Conservation (phyloP, 2,329 filamentous ascomycete genomes). For the Aspergillus caelatus region DNA sequence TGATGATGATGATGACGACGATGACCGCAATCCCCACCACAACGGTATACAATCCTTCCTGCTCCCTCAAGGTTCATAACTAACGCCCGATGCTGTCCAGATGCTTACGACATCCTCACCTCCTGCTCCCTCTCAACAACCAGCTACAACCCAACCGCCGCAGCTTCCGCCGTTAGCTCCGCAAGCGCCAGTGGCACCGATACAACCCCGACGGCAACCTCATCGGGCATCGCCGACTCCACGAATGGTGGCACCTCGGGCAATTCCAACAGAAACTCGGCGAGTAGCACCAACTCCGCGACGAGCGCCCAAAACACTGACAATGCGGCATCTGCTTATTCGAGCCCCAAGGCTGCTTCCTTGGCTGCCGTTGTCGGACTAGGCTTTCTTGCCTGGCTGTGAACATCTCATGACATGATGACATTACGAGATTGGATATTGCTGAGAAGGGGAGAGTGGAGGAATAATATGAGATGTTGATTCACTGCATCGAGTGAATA, state of each 20-base stretch:
- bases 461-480: background rate
- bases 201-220: background rate
- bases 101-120: constrained; percentile 34
- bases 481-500: background rate
- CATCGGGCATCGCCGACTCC: background rate
- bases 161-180: constrained; percentile 21
- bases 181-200: background rate
- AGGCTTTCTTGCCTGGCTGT: constrained; percentile 30
- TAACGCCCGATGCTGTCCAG: constrained; percentile 19
- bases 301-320: constrained; percentile 15
- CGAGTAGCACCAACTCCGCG: constrained; percentile 5
- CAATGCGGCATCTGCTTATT: constrained; percentile 18
- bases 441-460: background rate
- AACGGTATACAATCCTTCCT: constrained; percentile 25
- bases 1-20: constrained; percentile 14
- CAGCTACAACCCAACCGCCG: constrained; percentile 27
- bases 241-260: background rate
- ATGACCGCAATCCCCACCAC: constrained; percentile 24
- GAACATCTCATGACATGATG: constrained; percentile 1
- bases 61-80: background rate
- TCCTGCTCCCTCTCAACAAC: constrained; percentile 32
- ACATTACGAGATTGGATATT: background rate
- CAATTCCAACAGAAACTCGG: background rate
- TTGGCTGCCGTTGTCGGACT: constrained; percentile 28
- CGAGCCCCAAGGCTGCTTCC: constrained; percentile 19